Conservation (phyloP, 441 rosid species). For the Iberis amara region DNA sequence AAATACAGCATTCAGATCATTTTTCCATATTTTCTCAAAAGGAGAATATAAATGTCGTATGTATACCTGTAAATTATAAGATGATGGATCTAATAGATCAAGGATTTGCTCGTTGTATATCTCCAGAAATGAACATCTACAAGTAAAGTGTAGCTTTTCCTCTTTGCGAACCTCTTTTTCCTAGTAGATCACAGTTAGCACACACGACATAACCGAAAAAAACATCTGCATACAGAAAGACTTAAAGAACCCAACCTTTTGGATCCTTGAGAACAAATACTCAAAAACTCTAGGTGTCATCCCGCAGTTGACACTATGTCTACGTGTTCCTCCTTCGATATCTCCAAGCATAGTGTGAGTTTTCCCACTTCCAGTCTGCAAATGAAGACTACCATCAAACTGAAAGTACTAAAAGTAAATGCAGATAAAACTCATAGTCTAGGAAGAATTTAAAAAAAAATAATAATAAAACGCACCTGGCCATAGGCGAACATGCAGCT, state of each 20-base stretch:
- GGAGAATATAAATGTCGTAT: slow-evolving; percentile 1
- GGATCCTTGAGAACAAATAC: slow-evolving; percentile 81
- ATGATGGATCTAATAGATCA: slow-evolving; percentile 90
- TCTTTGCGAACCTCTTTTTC: slow-evolving; percentile 82
- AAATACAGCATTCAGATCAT: slow-evolving; percentile 3
- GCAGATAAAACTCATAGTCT: background rate
- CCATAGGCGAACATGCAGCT: slow-evolving; percentile 99
- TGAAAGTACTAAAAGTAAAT: background rate
- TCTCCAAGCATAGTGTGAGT: slow-evolving; percentile 99
- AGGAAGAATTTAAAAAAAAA: too few species aligned
- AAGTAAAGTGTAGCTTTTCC: slow-evolving; percentile 65
- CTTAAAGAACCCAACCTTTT: slow-evolving; percentile 48
- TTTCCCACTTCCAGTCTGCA: slow-evolving; percentile 98
- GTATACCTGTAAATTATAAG: slow-evolving; percentile 74
- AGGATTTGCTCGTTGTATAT: slow-evolving; percentile 97
- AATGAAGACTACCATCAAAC: slow-evolving; percentile 18
- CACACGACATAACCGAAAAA: background rate
- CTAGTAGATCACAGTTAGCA: slow-evolving; percentile 40
- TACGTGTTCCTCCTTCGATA: slow-evolving; percentile 86
- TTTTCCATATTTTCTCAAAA: background rate
- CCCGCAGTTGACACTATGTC: slow-evolving; percentile 93
- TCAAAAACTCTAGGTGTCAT: slow-evolving; percentile 98
- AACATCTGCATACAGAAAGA: background rate
- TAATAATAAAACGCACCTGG: slow-evolving; percentile 59
- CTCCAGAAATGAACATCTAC: slow-evolving; percentile 95